A percentile compares a stretch with the other conserved stretches of the same genome.
Conservation (phyloP, 331 rosid species). For the Erythrophleum ivorense region DNA sequence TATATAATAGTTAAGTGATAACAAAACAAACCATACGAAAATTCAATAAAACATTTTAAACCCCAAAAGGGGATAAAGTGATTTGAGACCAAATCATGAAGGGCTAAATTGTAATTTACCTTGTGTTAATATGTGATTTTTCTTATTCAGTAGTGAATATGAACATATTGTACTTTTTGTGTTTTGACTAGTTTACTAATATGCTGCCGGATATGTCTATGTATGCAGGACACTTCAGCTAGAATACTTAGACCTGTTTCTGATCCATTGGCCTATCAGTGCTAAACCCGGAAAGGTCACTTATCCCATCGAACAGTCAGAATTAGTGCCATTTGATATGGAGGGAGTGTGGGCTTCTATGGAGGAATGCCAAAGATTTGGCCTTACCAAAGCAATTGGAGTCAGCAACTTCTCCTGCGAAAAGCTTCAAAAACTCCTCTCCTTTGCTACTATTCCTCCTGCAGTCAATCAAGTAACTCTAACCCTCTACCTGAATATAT, state of each 20-base stretch:
- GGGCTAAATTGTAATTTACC: no score
- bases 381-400: constrained; percentile 66
- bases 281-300: constrained; percentile 46
- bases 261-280: constrained; percentile 61
- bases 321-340: constrained; percentile 52
- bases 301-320: constrained; percentile 39
- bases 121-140: no score
- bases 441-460: constrained; percentile 59
- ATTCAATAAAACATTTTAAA: no score
- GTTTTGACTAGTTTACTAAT: no score
- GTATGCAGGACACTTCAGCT: constrained; percentile 51
- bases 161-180: no score
- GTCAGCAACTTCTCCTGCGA: constrained; percentile 61
- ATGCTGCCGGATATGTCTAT: no score
- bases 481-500: not conserved
- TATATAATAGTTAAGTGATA: no score
- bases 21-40: no score
- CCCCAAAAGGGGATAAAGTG: no score
- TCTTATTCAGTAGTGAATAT: no score
- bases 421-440: constrained; percentile 52
- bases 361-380: constrained; percentile 64
- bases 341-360: constrained; percentile 55
- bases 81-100: no score
- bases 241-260: constrained; percentile 54
- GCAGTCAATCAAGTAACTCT: constrained; percentile 44